Base-by-base conservation (phyloP, 2,329 filamentous ascomycete species). In the Hypoxylon sp. region DNA sequence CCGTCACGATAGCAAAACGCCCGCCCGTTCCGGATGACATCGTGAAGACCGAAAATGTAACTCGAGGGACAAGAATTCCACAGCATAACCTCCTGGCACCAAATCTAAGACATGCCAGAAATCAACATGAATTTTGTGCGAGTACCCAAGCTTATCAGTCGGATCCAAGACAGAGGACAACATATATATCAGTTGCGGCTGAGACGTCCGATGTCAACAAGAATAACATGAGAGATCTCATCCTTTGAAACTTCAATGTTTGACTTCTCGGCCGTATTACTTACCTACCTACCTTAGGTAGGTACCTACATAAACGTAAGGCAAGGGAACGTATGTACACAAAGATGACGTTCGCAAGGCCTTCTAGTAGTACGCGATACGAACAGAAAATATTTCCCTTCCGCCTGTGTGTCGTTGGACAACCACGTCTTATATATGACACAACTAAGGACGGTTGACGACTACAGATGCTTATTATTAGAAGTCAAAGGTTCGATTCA, bases 31-130 rank as follows among this genome's bases (percentile, higher is more conserved):
- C 38, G 49, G 49, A 48, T 36, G 41, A 45, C 53, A 41, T 41
- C 45, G 32, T 41, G 25, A 19, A 28, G 25, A 5, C 46, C 46
- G 25, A 10, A 14, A 32, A 49, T 30, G 46, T 49, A 30, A 34
- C 43, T 58, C 43, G 53, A 49, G 30, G 32, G 9, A 19, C 56
- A 59, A 19, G 23, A 25, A 49, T 36, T 51, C 19, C 23, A 49
- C 58, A 25, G 23, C 52, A 58, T 41, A 34, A 14, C 34, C 28
- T 28, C 25, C 65, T 65, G 52, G 36, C 38, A 70, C 66, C 25
- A 38, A 48, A 60, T 63, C 58, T 46, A 61, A 67, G 63, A 69
- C 67, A 63, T 60, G 43, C 41, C 63, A 61, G 53, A 62, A 13
- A 28, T 50, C 45, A 34, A 9, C 34, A 17, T 49, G 25, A 21